Evolutionary conservation across 192 early-diverging fungal species (phyloP).

Genomic region (Gaertneriomyces semiglobifer): DNA sequence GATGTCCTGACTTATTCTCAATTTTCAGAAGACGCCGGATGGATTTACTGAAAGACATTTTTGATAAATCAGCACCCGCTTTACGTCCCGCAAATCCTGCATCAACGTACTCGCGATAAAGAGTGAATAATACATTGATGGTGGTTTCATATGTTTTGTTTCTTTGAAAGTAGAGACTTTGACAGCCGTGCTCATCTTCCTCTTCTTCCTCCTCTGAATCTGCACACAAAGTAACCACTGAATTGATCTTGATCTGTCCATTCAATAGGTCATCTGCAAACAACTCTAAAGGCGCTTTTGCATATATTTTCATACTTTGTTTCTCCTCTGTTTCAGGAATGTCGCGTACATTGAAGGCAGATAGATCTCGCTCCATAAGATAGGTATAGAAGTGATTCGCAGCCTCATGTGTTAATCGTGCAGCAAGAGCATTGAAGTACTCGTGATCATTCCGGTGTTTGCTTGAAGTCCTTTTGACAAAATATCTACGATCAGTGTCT

Average conservation of each 20-base stretch:
- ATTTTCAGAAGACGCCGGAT: background rate
- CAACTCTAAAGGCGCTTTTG: constrained; percentile 10
- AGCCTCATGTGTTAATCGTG: constrained; percentile 8
- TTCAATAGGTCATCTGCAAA: constrained; percentile 12
- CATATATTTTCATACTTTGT: background rate
- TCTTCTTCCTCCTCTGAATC: no score
- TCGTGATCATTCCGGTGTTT: no score
- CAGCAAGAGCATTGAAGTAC: constrained; percentile 7
- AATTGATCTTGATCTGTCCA: no score
- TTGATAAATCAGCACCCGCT: background rate
- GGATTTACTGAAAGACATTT: background rate
- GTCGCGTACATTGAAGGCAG: constrained; percentile 10
- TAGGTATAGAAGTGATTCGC: constrained; percentile 27
- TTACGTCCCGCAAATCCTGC: background rate
- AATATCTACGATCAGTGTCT: constrained; percentile 6
- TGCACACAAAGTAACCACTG: no score
- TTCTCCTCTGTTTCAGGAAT: constrained; percentile 22
- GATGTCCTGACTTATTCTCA: background rate
- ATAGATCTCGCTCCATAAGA: constrained; percentile 14
- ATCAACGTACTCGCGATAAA: background rate
- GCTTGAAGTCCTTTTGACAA: background rate
- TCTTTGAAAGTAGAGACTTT: background rate
- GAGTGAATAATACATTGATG: background rate
- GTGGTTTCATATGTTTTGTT: background rate
- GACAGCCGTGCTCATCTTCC: no score